Conservation (phyloP, 495 filamentous ascomycete genomes). For the Choiromyces venosus region DNA sequence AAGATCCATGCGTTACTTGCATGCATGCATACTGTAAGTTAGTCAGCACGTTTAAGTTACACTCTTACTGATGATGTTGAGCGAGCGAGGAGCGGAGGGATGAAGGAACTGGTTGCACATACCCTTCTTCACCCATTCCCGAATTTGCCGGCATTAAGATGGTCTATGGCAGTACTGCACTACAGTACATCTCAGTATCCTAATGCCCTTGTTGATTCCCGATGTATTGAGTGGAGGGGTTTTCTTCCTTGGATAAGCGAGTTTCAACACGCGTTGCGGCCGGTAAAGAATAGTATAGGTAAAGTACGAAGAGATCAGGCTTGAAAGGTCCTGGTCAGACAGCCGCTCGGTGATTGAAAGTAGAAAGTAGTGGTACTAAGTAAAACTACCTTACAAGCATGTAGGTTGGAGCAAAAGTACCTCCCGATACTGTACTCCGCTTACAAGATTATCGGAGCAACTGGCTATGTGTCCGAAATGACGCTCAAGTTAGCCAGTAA, state of each 20-base stretch:
- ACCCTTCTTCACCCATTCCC: background rate
- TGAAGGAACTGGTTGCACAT: background rate
- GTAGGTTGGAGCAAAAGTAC: background rate
- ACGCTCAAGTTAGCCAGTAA: background rate
- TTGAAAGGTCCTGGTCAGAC: background rate
- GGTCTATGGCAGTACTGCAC: background rate
- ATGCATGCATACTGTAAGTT: background rate
- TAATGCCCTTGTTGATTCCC: background rate
- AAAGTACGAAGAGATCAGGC: background rate
- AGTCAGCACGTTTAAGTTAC: background rate
- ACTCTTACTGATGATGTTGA: background rate
- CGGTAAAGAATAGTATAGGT: background rate
- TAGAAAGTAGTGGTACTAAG: background rate
- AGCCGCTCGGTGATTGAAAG: background rate
- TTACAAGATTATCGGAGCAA: background rate
- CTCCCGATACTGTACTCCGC: background rate
- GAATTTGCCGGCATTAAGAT: background rate
- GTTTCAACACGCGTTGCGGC: background rate
- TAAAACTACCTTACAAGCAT: background rate
- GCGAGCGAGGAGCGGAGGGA: background rate
- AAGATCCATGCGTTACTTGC: background rate
- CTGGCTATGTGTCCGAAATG: background rate
- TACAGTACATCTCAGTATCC: background rate
- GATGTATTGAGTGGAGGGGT: background rate
- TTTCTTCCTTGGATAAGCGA: background rate